Conservation (phyloP, 2,329 filamentous ascomycete species). For the Huntiella abstrusa region DNA sequence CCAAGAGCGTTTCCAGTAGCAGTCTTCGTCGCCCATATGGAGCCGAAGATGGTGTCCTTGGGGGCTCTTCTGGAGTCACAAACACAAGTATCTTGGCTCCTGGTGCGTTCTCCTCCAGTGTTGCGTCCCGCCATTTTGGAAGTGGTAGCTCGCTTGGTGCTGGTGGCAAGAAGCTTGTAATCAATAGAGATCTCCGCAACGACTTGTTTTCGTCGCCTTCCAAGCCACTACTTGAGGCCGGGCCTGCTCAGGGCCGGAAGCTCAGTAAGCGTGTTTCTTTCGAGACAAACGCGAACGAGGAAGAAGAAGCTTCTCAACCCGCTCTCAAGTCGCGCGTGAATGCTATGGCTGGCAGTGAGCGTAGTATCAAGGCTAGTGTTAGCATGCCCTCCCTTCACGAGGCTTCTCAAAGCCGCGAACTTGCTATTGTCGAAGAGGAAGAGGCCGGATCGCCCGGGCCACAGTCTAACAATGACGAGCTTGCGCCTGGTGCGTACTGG, state of each 20-base stretch:
- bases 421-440: conserved; percentile 63
- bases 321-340: conserved; percentile 4
- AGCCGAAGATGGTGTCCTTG: conserved; percentile 38
- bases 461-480: conserved; percentile 19
- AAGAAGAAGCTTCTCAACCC: conserved; percentile 19
- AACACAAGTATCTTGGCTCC: conserved; percentile 55
- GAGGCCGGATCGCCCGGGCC: conserved; percentile 23
- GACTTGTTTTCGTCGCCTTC: conserved; percentile 46
- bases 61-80: background rate
- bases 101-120: conserved; percentile 60
- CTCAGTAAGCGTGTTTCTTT: conserved; percentile 84
- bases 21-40: conserved; percentile 69
- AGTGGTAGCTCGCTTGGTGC: conserved; percentile 36
- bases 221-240: conserved; percentile 21
- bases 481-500: conserved; percentile 62
- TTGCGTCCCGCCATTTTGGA: conserved; percentile 44
- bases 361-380: conserved; percentile 6
- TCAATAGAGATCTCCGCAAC: conserved; percentile 69
- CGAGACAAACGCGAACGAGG: conserved; percentile 39
- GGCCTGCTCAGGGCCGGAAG: conserved; percentile 26
- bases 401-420: conserved; percentile 53
- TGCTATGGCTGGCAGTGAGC: conserved; percentile 15
- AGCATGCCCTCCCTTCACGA: conserved; percentile 38
- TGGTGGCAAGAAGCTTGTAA: conserved; percentile 76
- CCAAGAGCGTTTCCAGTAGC: conserved; percentile 76